Evolutionary conservation across 2,329 filamentous ascomycete genomes (phyloP), one percentile per base, ranked within the genome.

Genomic region (Malbranchea zuffiana): DNA sequence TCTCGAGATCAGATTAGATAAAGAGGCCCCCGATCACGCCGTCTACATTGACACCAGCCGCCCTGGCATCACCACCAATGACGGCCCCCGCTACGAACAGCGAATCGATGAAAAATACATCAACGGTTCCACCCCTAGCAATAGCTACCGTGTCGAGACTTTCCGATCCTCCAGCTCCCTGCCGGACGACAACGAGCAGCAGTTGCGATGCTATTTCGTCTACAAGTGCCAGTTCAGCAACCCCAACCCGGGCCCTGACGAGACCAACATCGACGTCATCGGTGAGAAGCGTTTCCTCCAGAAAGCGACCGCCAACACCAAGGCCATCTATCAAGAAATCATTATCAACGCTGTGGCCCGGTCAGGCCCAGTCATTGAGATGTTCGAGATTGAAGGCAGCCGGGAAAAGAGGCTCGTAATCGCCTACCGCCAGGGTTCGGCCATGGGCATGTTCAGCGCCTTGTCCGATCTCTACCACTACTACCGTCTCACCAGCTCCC

Each of bases 11-110:
- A 78, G 87, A 45, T 68, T 98, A 27, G 88, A 96, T 58, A 95
- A 95, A 75, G 90, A 98, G 64, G 85, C 85, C 15, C 67, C 72
- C 41, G 90, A 96, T 58, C 90, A 96, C 56, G 90, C 90, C 42
- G 92, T 96, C 55, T 98, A 96, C 66, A 96, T 98, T 49, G 90
- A 98, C 59, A 98, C 90, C 38, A 95, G 87, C 61, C 81, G 80
- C 55, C 88, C 90, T 11, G 90, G 90, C 47, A 69, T 83, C 50
- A 82, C 79, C 41, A 72, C 78, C 31, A 67, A 82, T 15, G 67
- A 72, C 37, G 90, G 90, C 2, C 87, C 90, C n/a, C 74, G 80
- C 42, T 98, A 95, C 59, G 90, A 98, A 66, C 79, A 85, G 57
- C 76, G 88, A 43, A 83, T 98, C 43, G 90, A 96, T 65, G 74